Evolutionary conservation across 2,329 filamentous ascomycete species (phyloP).

Genomic region (Aspergillus pseudotamarii): DNA sequence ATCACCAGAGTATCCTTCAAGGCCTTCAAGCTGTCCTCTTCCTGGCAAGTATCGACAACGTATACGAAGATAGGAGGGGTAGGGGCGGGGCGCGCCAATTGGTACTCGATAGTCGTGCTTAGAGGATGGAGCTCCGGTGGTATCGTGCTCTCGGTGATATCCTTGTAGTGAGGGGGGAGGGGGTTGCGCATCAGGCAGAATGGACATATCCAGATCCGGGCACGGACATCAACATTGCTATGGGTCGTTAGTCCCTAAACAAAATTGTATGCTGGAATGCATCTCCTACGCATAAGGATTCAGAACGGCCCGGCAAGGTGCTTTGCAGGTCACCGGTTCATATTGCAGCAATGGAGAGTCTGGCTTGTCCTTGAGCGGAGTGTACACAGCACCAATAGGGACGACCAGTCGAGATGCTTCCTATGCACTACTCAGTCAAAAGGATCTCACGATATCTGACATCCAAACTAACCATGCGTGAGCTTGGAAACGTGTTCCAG

Average conservation of each 20-base stretch:
- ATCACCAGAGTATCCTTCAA: slow-evolving; percentile 69
- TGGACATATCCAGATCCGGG: slow-evolving; percentile 69
- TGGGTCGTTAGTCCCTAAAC: slow-evolving; percentile 27
- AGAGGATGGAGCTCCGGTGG: slow-evolving; percentile 66
- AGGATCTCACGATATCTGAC: slow-evolving; percentile 12
- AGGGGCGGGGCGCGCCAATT: slow-evolving; percentile 63
- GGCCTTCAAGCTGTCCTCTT: slow-evolving; percentile 68
- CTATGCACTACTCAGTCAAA: slow-evolving; percentile 52
- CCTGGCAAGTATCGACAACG: slow-evolving; percentile 70
- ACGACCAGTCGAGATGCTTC: slow-evolving; percentile 94
- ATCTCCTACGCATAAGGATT: slow-evolving; percentile 87
- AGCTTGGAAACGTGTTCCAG: slow-evolving; percentile 98
- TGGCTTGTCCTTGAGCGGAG: slow-evolving; percentile 90
- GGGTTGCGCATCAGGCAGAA: slow-evolving; percentile 69
- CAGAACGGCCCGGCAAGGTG: slow-evolving; percentile 90
- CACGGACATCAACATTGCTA: slow-evolving; percentile 67
- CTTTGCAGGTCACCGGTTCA: slow-evolving; percentile 95
- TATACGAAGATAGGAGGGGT: slow-evolving; percentile 69
- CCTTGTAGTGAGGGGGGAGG: slow-evolving; percentile 69
- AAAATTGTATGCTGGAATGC: slow-evolving; percentile 3
- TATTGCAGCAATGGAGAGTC: slow-evolving; percentile 87
- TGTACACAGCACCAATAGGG: slow-evolving; percentile 94
- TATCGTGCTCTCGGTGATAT: slow-evolving; percentile 67
- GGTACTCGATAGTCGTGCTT: slow-evolving; percentile 69
- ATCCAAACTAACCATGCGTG: slow-evolving; percentile 75